Evolutionary conservation across 371 early-diverging fungal genomes (phyloP).

Genomic region (Mucor piriformis): DNA sequence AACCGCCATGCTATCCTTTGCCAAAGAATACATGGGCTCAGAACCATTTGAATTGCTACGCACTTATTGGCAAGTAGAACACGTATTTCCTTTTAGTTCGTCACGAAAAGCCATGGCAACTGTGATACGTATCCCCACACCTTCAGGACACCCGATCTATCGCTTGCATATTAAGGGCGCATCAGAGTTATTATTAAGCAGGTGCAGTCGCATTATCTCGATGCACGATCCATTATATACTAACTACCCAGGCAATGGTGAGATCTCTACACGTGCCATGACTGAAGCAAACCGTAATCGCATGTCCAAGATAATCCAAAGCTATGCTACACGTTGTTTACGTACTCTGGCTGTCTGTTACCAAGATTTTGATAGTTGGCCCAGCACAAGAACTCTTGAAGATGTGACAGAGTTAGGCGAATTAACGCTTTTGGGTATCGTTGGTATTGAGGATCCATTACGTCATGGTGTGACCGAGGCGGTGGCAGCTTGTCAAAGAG

Average conservation of each 20-base stretch:
- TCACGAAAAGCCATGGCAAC: conserved; percentile 86
- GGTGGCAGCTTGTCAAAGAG: conserved; percentile 65
- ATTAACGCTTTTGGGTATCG: conserved; percentile 60
- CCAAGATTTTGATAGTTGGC: conserved; percentile 66
- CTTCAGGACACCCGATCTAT: conserved; percentile 29
- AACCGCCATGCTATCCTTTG: conserved; percentile 75
- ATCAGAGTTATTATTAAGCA: conserved; percentile 73
- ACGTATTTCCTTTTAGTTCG: conserved; percentile 82
- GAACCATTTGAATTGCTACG: conserved; percentile 51
- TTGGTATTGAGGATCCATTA: conserved; percentile 80
- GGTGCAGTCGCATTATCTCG: conserved; percentile 36
- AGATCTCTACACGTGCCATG: conserved; percentile 53
- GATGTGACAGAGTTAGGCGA: conserved; percentile 45
- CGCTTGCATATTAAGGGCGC: conserved; percentile 86
- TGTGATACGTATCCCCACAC: conserved; percentile 56
- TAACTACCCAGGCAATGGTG: conserved; percentile 27
- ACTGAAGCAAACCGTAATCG: conserved; percentile 45
- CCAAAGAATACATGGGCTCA: conserved; percentile 50
- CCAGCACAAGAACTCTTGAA: conserved; percentile 49
- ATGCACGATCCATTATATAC: conserved; percentile 41
- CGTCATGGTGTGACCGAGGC: conserved; percentile 72
- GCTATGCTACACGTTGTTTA: conserved; percentile 66
- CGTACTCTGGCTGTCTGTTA: conserved; percentile 75
- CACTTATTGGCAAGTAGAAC: conserved; percentile 50
- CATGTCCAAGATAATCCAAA: conserved; percentile 58